phyloP scores from a whole-genome alignment of 73 alveolate species.

The Tetrahymena elliotti region DNA sequence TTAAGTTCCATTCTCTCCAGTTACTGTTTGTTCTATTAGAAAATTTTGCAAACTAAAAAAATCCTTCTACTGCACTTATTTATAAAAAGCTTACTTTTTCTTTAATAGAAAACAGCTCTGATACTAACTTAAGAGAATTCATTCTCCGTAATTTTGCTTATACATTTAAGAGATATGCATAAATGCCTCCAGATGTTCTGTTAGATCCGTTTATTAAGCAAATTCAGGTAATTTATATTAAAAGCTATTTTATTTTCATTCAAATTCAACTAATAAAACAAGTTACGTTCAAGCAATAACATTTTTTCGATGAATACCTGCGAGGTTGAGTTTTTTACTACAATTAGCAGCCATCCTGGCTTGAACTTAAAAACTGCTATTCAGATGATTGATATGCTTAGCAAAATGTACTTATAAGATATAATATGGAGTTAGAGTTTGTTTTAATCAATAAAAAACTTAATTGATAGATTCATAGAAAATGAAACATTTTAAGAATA shows the following conservation, averaged over 20 bases:
- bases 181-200: conserved; percentile 87
- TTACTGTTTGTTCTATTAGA: conserved; percentile 41
- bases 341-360: conserved; percentile 80
- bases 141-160: conserved; percentile 69
- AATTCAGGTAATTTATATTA: conserved; percentile 52
- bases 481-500: conserved; percentile 14
- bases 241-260: not conserved
- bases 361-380: conserved; percentile 68
- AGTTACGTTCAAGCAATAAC: not conserved
- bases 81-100: conserved; percentile 85
- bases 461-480: conserved; percentile 22
- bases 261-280: too few species aligned
- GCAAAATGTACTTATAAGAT: conserved; percentile 68
- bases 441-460: conserved; percentile 16
- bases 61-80: conserved; percentile 81
- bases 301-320: conserved; percentile 58
- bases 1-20: conserved; percentile 4
- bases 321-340: conserved; percentile 72
- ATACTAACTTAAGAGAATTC: conserved; percentile 79
- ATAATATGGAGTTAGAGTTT: conserved; percentile 23
- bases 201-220: conserved; percentile 86
- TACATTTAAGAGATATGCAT: conserved; percentile 54
- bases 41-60: conserved; percentile 73
- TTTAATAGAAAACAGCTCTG: conserved; percentile 79
- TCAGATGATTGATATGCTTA: conserved; percentile 70